A percentile compares a stretch with the other conserved stretches of the same genome.
Conservation (phyloP, 164 flowering plant species). For the Stephania yunnanensis region DNA sequence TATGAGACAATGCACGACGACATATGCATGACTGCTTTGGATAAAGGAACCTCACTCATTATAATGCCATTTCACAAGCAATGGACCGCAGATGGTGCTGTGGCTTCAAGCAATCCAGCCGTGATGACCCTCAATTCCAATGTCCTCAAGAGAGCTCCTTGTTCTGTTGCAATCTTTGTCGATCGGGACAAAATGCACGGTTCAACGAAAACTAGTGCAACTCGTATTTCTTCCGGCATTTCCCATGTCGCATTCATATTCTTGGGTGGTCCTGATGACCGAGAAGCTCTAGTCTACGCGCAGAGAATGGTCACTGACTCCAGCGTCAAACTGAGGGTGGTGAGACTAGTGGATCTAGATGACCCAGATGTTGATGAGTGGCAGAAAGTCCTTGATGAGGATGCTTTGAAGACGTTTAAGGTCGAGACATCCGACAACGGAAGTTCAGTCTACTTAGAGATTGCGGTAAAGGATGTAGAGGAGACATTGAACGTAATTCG, state of each 20-base stretch:
- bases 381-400: conserved; percentile 22
- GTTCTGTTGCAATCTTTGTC: conserved; percentile 47
- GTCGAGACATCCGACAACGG: conserved; percentile 13
- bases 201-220: neutral
- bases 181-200: conserved; percentile 22
- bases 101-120: conserved; percentile 3
- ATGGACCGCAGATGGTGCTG: conserved; percentile 26
- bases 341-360: conserved; percentile 17
- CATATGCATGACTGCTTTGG: conserved; percentile 33
- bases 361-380: neutral
- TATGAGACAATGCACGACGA: conserved; percentile 42
- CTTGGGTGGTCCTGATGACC: conserved; percentile 49
- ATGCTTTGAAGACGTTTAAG: conserved; percentile 21
- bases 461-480: conserved; percentile 30
- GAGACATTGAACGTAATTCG: conserved; percentile 15
- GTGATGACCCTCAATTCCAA: conserved; percentile 29
- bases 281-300: conserved; percentile 42
- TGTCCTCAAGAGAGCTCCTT: conserved; percentile 37
- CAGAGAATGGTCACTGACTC: conserved; percentile 32
- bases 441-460: conserved; percentile 29
- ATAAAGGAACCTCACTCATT: conserved; percentile 27
- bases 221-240: neutral
- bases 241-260: conserved; percentile 31
- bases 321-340: conserved; percentile 26
- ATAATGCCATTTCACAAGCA: conserved; percentile 59